Percentiles rank a stretch among this genome's conserved stretches.
These are phyloP conservation scores for Komagataella kurtzmanii DNA, from an alignment of 805 yeast genomes.

Conservation along the genomic window DNA sequence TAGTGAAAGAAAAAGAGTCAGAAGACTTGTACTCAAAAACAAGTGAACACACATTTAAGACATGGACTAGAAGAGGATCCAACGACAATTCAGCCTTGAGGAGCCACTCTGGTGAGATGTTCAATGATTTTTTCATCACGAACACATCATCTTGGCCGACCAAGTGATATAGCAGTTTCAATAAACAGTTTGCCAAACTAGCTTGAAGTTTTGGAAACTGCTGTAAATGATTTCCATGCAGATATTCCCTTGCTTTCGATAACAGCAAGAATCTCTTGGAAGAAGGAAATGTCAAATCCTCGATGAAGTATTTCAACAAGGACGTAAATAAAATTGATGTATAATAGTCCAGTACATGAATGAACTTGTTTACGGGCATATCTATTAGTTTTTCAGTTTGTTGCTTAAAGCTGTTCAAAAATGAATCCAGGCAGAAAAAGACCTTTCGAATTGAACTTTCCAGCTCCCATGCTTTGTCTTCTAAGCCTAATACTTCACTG, in stretches of 20 bases:
- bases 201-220: not conserved
- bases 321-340: not conserved
- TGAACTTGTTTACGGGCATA: not conserved
- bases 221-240: not conserved
- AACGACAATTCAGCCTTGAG: not conserved
- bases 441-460: not conserved
- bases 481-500: conserved; percentile 1
- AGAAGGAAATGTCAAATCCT: not conserved
- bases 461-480: not conserved
- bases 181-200: not conserved
- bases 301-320: not conserved
- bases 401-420: not conserved
- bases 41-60: not conserved
- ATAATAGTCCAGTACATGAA: not conserved
- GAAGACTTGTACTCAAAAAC: not conserved
- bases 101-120: not conserved
- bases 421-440: not conserved
- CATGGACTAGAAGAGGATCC: not conserved
- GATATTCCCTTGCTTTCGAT: not conserved
- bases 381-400: not conserved
- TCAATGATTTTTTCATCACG: not conserved
- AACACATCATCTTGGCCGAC: not conserved
- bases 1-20: not conserved
- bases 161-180: not conserved
- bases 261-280: not conserved